phyloP scores from a whole-genome alignment of 495 filamentous ascomycete species.

The Gamarada debralockiae region DNA sequence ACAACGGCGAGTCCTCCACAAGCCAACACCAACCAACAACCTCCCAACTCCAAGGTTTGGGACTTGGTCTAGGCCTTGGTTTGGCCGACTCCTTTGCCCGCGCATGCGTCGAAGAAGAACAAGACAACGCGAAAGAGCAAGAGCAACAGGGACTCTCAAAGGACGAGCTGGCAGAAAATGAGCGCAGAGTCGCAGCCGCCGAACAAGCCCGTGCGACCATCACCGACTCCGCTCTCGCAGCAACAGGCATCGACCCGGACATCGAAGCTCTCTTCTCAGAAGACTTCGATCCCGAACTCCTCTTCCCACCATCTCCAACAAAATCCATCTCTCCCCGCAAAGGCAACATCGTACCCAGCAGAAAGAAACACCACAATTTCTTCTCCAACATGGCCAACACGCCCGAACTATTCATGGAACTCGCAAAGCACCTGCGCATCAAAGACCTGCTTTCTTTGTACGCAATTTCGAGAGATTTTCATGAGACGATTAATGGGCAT shows the following conservation, averaged over 20 bases:
- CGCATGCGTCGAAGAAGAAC: background rate
- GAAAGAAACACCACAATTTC: slow-evolving; percentile 33
- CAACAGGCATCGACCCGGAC: background rate
- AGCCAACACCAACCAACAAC: no score
- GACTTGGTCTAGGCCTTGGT: no score
- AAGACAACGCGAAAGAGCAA: background rate
- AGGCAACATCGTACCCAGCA: background rate
- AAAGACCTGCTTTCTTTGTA: slow-evolving; percentile 52
- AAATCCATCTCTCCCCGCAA: background rate
- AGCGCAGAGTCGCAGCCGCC: background rate
- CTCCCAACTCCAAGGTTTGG: no score
- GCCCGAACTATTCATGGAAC: slow-evolving; percentile 44
- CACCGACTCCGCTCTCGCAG: background rate
- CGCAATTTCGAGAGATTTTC: slow-evolving; percentile 52
- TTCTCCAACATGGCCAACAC: slow-evolving; percentile 42
- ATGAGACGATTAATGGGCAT: slow-evolving; percentile 44
- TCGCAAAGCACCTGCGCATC: slow-evolving; percentile 46
- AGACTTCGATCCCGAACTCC: no score
- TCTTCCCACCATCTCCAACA: background rate
- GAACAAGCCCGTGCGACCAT: slow-evolving; percentile 4
- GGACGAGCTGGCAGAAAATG: background rate
- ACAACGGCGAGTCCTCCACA: no score
- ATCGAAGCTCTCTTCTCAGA: background rate
- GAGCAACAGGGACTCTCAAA: background rate
- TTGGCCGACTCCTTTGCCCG: no score